These are phyloP conservation scores for Ustilago shanxiensis DNA, from an alignment of 1,284 basidiomycete genomes.

Conservation along the genomic window DNA sequence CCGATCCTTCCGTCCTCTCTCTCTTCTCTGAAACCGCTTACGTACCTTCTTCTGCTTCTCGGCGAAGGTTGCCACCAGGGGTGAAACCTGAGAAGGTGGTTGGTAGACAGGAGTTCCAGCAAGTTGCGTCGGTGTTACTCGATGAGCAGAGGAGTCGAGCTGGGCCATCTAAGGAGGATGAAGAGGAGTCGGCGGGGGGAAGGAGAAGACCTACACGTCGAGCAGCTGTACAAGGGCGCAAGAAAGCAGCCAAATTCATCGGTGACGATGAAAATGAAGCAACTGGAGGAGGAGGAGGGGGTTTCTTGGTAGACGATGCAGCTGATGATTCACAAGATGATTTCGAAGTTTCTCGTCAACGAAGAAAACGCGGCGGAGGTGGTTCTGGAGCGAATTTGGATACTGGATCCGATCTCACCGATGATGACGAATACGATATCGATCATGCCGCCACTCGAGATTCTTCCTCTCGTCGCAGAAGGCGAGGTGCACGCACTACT, in stretches of 20 bases:
- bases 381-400: conserved; percentile 7
- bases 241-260: conserved; percentile 26
- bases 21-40: conserved; percentile 52
- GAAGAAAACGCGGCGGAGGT: neutral
- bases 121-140: conserved; percentile 45
- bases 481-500: conserved; percentile 3
- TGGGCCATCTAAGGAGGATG: conserved; percentile 15
- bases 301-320: conserved; percentile 36
- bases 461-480: conserved; percentile 7
- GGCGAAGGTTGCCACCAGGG: conserved; percentile 15
- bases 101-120: conserved; percentile 49
- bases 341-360: conserved; percentile 20
- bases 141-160: conserved; percentile 17
- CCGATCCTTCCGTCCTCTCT: conserved; percentile 44
- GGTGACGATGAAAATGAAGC: conserved; percentile 16
- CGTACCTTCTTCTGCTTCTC: conserved; percentile 25
- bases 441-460: neutral
- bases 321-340: conserved; percentile 43
- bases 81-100: conserved; percentile 48
- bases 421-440: conserved; percentile 10
- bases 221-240: conserved; percentile 35
- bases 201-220: conserved; percentile 26
- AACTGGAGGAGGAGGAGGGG: conserved; percentile 22
- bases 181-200: conserved; percentile 6
- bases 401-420: conserved; percentile 28